Conservation (phyloP, 202 grass and related monocot species). For the Brachypodium distachyon region DNA sequence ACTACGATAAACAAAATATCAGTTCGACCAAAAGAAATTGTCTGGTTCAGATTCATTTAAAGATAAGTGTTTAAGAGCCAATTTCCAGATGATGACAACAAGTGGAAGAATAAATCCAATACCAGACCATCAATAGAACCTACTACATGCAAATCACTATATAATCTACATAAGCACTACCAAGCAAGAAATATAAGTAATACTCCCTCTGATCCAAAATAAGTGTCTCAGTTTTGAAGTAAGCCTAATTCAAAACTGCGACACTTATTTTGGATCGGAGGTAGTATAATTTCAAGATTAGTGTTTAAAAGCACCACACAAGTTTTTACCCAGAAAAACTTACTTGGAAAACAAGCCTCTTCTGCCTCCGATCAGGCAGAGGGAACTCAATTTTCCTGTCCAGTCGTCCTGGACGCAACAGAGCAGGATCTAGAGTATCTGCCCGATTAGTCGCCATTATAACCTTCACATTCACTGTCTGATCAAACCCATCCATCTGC, state of each 20-base stretch:
- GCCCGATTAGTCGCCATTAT: constrained; percentile 94
- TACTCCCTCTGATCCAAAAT: too few relatives aligned
- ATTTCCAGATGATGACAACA: neutral
- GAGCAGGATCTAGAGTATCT: constrained; percentile 85
- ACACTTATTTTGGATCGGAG: too few relatives aligned
- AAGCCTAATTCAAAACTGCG: too few relatives aligned
- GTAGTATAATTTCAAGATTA: too few relatives aligned
- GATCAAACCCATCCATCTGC: constrained; percentile 98
- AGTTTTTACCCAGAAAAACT: neutral
- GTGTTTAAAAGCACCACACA: neutral
- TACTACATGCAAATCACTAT: neutral
- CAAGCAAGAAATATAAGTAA: neutral
- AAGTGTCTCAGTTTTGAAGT: too few relatives aligned
- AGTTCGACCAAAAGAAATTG: too few relatives aligned
- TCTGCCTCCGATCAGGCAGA: constrained; percentile 77
- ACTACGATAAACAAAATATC: too few relatives aligned
- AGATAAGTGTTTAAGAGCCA: too few relatives aligned
- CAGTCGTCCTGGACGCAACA: constrained; percentile 80
- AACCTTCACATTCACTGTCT: constrained; percentile 93
- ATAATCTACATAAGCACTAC: neutral
- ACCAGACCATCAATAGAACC: neutral
- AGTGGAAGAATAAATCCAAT: neutral
- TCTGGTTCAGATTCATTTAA: too few relatives aligned
- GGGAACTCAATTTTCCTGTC: constrained; percentile 96
- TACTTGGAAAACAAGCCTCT: constrained; percentile 92